These are phyloP conservation scores for Primulina tabacum DNA, from an alignment of 257 asterid species.

Conservation along the genomic window DNA sequence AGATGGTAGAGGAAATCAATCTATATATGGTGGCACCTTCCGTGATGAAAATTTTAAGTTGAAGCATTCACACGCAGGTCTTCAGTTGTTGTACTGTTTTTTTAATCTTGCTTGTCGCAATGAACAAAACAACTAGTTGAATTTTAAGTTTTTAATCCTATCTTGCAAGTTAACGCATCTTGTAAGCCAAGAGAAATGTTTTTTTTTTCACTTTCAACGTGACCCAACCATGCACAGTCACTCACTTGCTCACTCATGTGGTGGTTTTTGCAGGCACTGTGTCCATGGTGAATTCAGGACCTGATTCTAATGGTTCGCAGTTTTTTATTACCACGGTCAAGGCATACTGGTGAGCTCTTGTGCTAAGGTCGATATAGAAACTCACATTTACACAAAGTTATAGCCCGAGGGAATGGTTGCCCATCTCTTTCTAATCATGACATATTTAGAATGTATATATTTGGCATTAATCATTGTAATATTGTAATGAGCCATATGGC, in stretches of 20 bases:
- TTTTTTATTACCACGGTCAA: constrained; percentile 92
- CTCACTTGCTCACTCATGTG: background rate
- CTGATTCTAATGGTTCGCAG: constrained; percentile 93
- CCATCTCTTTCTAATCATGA: constrained; percentile 6
- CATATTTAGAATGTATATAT: background rate
- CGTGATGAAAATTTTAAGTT: constrained; percentile 86
- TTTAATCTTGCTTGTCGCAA: background rate
- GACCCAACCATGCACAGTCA: background rate
- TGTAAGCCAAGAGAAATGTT: background rate
- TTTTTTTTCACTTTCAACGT: background rate
- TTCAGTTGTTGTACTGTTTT: background rate
- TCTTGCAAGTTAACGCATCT: background rate
- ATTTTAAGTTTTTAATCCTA: background rate
- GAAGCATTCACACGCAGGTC: constrained; percentile 81
- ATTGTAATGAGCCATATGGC: background rate
- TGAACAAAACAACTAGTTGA: background rate
- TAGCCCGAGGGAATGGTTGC: background rate
- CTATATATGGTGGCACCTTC: constrained; percentile 62
- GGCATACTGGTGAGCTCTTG: constrained; percentile 71
- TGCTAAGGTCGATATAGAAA: constrained; percentile 6
- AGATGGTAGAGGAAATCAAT: constrained; percentile 79
- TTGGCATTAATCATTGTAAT: background rate
- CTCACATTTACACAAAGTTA: background rate
- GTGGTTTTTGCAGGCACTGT: constrained; percentile 54
- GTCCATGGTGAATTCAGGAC: constrained; percentile 92